Evolutionary conservation across 306 rosid genomes (phyloP), one percentile per base, ranked within the genome.

Genomic region (Ammopiptanthus mongolicus): DNA sequence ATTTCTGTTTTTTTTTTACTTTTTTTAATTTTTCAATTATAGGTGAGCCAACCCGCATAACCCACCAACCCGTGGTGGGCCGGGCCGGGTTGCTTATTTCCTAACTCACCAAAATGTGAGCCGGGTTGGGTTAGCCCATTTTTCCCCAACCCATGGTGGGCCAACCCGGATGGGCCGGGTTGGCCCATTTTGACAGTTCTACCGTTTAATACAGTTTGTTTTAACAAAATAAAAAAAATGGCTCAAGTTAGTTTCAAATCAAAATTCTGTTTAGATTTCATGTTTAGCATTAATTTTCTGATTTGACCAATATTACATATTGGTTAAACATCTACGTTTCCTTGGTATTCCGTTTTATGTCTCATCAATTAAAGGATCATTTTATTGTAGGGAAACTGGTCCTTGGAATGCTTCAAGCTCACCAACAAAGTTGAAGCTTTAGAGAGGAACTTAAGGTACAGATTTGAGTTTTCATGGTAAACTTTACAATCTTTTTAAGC

Each of bases 401-500:
- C 72, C 37, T 53, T 83, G 68, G 96, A 90, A 64, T 87, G 61
- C 79, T 86, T 83, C 56, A 92, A 86, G 77, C 91, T 92, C 36
- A 69, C 55, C 12, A 72, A 80, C 29, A 92, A 85, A 78, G 67
- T 84, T 76, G 88, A 92, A 76, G 77, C 84, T 41, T 71, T 92
- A 14, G 85, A 92, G 75, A 86, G 64, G 76, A 90, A 79, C 75
- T 47, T 87, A 22, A 90, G 96, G 97, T 87, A 85, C 21, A 15
- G 17, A 39, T 39, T 61, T 73, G 13, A 57, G 50, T 14, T 56
- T 48, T 76, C 42, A n/a, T 11, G 58, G 21, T 47, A 34, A 58
- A 50, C 17, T 29, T 8, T 7, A 53, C 8, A 73, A 55, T 57
- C 8, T 13, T 33, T 56, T 42, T 42, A 23, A 37, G 5, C 80